Evolutionary conservation across 148 eudicot species (phyloP).

Genomic region (Heliamphora exappendiculata): DNA sequence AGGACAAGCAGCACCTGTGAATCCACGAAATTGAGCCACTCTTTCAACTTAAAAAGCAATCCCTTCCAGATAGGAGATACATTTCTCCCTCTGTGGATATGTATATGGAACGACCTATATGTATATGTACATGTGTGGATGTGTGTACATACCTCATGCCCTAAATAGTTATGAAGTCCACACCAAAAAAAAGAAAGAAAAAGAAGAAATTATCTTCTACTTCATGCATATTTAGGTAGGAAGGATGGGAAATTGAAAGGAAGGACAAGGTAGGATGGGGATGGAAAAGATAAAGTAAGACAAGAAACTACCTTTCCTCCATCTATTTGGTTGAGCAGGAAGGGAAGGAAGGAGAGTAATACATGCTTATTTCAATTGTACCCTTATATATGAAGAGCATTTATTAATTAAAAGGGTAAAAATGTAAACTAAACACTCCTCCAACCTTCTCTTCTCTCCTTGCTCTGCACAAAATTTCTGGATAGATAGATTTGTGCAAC

Average conservation of each 20-base stretch:
- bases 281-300: not conserved
- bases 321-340: not conserved
- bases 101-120: not conserved
- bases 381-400: not conserved
- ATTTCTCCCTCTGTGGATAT: not conserved
- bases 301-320: not conserved
- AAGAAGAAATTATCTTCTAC: not conserved
- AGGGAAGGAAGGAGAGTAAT: not conserved
- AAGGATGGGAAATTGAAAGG: not conserved
- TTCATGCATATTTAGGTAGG: not conserved
- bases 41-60: slow-evolving; percentile 8
- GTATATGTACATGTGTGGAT: not conserved
- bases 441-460: not conserved
- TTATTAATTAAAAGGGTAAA: not conserved
- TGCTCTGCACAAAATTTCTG: not conserved
- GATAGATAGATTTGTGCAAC: not conserved
- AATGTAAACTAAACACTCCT: not conserved
- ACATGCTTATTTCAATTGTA: not conserved
- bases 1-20: slow-evolving; percentile 10
- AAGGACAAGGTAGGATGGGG: not conserved
- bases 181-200: no score
- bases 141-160: not conserved
- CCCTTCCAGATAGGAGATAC: not conserved
- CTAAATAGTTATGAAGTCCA: not conserved
- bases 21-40: not conserved